Evolutionary conservation across 2,329 filamentous ascomycete genomes (phyloP).

Genomic region (Monascus ruber): DNA sequence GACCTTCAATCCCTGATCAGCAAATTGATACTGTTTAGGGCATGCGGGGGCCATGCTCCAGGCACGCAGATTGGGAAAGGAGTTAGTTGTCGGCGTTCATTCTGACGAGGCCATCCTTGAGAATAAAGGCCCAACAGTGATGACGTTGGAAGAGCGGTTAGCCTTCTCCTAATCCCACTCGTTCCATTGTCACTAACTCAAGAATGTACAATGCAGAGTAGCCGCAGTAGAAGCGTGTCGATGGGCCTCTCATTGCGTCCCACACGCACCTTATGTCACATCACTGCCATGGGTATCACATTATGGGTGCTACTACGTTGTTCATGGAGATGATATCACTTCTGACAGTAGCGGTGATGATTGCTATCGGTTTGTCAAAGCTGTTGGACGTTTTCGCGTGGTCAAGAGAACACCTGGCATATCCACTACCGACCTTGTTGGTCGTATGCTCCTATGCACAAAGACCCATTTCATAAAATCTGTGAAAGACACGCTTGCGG

Average conservation of each 20-base stretch:
- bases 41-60: constrained; percentile 96
- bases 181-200: constrained; percentile 1
- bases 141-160: constrained; percentile 79
- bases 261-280: constrained; percentile 88
- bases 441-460: constrained; percentile 94
- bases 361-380: constrained; percentile 96
- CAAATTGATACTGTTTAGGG: constrained; percentile 39
- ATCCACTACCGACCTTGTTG: constrained; percentile 94
- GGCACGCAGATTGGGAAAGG: constrained; percentile 77
- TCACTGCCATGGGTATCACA: constrained; percentile 87
- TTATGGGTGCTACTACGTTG: constrained; percentile 90
- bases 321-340: constrained; percentile 95
- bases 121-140: constrained; percentile 96
- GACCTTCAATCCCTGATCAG: constrained; percentile 1
- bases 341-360: constrained; percentile 88
- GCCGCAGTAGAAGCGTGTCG: constrained; percentile 89
- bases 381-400: constrained; percentile 85
- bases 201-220: constrained; percentile 41
- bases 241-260: constrained; percentile 78
- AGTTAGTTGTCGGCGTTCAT: constrained; percentile 86
- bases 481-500: constrained; percentile 55
- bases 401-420: constrained; percentile 95
- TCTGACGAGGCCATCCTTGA: constrained; percentile 90
- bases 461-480: constrained; percentile 84
- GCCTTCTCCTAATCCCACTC: constrained; percentile 4